A percentile compares a stretch with the other conserved stretches of the same genome.
Conservation (phyloP, 2,329 filamentous ascomycete genomes). For the Ascochyta pisi region DNA sequence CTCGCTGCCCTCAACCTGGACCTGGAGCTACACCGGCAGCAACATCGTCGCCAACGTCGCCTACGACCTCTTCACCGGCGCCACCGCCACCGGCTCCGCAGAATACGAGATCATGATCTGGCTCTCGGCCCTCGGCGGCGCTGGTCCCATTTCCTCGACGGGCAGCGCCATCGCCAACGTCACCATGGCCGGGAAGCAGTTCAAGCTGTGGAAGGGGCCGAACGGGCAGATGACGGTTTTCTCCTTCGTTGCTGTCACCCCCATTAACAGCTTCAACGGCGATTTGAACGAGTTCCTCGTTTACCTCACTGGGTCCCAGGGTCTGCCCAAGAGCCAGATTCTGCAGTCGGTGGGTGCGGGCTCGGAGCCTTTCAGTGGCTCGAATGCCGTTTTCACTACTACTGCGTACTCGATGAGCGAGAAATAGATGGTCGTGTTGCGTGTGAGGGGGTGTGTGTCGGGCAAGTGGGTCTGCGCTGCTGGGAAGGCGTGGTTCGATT, state of each 20-base stretch:
- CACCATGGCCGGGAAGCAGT: constrained; percentile 61
- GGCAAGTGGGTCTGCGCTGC: too few relatives aligned
- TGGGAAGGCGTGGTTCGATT: neutral
- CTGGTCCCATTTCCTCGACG: constrained; percentile 65
- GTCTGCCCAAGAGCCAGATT: constrained; percentile 59
- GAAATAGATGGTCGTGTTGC: constrained; percentile 17
- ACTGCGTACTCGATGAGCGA: constrained; percentile 47
- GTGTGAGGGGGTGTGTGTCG: too few relatives aligned
- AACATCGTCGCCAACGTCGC: constrained; percentile 64
- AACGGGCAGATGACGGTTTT: constrained; percentile 67
- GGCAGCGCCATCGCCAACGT: constrained; percentile 62
- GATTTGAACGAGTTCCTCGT: constrained; percentile 65
- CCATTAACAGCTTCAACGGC: constrained; percentile 61
- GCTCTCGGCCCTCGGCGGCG: constrained; percentile 64
- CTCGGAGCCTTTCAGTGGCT: constrained; percentile 64
- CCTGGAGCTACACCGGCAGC: constrained; percentile 59
- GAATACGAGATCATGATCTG: constrained; percentile 73
- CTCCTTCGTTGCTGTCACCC: constrained; percentile 61
- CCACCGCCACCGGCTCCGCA: constrained; percentile 53
- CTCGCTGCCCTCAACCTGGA: constrained; percentile 55
- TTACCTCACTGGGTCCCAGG: constrained; percentile 61
- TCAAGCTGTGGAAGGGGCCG: constrained; percentile 66
- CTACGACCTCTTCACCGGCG: constrained; percentile 67
- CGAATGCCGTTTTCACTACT: constrained; percentile 54
- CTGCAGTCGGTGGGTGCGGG: constrained; percentile 62